Conservation (phyloP, 2,329 filamentous ascomycete genomes). For the Talaromyces sp. region DNA sequence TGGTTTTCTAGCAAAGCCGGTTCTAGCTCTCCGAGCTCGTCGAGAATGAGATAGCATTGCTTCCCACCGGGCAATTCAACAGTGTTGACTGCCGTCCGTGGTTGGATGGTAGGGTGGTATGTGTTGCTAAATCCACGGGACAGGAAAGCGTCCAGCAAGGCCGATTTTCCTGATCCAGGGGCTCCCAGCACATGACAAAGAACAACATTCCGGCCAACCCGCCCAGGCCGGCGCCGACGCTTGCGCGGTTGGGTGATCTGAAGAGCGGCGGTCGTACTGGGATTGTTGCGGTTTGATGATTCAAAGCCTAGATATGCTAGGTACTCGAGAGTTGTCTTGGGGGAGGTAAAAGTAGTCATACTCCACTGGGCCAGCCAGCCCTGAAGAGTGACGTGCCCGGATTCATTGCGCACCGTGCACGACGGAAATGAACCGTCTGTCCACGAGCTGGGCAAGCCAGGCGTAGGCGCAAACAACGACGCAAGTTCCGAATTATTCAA, state of each 20-base stretch:
- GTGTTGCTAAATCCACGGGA: slow-evolving; percentile 77
- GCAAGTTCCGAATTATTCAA: slow-evolving; percentile 79
- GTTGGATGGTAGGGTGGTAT: slow-evolving; percentile 92
- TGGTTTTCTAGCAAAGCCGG: slow-evolving; percentile 90
- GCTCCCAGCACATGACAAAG: slow-evolving; percentile 88
- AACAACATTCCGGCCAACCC: slow-evolving; percentile 91
- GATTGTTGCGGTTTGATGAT: slow-evolving; percentile 63
- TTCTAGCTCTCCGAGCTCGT: slow-evolving; percentile 93
- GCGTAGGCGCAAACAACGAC: slow-evolving; percentile 86
- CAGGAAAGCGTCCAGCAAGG: slow-evolving; percentile 84
- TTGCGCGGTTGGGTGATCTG: slow-evolving; percentile 93
- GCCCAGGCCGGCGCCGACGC: slow-evolving; percentile 70
- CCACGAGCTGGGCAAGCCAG: slow-evolving; percentile 83
- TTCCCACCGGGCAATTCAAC: slow-evolving; percentile 94
- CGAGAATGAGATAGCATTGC: slow-evolving; percentile 92
- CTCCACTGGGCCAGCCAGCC: slow-evolving; percentile 99
- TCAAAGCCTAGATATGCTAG: slow-evolving; percentile 95
- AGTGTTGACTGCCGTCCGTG: slow-evolving; percentile 87
- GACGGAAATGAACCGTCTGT: slow-evolving; percentile 83
- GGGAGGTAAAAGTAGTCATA: slow-evolving; percentile 97
- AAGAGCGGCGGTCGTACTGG: slow-evolving; percentile 73
- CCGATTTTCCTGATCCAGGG: slow-evolving; percentile 81
- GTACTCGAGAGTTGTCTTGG: slow-evolving; percentile 92
- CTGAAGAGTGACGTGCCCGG: slow-evolving; percentile 89
- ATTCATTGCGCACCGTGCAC: slow-evolving; percentile 91